Evolutionary conservation across 495 filamentous ascomycete species (phyloP), one percentile per base, ranked within the genome.

Genomic region (Talaromyces thailandensis): DNA sequence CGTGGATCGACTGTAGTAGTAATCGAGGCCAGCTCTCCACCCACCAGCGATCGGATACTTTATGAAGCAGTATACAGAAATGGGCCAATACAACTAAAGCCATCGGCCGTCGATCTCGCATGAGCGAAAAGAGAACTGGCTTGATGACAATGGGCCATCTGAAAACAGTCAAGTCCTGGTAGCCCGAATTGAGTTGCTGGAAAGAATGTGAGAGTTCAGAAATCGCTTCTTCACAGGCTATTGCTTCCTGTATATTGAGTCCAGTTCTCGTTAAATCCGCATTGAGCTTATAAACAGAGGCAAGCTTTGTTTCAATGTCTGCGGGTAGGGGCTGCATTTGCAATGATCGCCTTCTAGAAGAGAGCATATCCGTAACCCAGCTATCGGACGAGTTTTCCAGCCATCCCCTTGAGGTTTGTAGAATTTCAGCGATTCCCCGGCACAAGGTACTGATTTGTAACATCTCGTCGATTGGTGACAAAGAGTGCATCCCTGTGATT

Each of bases 1-100:
- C 40, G 28, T 61, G 28, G 25, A 61, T 61, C 7, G 59, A 61
- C 11, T 63, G 58, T 14, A 73, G 11, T 23, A 73, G 37, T 25
- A 66, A 64, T 21, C 61, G 43, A 1, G 63, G 72, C 63, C 73
- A 70, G 7, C 73, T 76, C 23, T 65, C 68, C 58, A 75, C 67
- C 65, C 69, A 79, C 78, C 78, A 80, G 57, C 68, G 66, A 35
- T 72, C 45, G 23, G 79, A 69, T 11, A 79, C 52, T 16, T 71
- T 62, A 45, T 76, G 71, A 6, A 80, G 59, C 16, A 78, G 62
- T 4, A 78, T 66, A 56, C 73, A 78, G 63, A 69, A 80, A 56
- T 79, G 69, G 24, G 73, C 71, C 11, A 79, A 61, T 12, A 77
- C 45, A 23, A 80, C 65, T 14, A 80, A 64, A 12, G 84, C 80